A percentile compares a stretch with the other conserved stretches of the same genome.
These are phyloP conservation scores for Podospora comata DNA, from an alignment of 495 filamentous ascomycete genomes.

Conservation along the genomic window DNA sequence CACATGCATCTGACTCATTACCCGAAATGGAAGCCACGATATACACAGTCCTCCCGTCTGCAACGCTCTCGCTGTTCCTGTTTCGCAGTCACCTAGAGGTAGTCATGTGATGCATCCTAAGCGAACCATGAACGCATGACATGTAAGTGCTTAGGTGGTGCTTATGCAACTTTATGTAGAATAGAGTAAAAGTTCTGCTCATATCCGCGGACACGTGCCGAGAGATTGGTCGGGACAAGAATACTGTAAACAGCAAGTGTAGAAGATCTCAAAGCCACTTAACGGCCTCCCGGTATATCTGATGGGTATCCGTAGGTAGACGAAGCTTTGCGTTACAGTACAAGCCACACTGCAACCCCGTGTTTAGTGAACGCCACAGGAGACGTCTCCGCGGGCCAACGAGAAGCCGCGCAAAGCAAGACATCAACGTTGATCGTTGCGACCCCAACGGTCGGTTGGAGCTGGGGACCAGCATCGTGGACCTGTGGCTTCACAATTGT, in stretches of 20 bases:
- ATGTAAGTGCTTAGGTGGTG: not conserved
- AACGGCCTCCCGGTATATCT: not conserved
- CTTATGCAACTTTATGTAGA: not conserved
- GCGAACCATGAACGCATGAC: not conserved
- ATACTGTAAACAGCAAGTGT: not conserved
- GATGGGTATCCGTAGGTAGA: not conserved
- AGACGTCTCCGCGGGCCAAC: not conserved
- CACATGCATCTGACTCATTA: slow-evolving; percentile 6
- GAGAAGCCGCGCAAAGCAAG: not conserved
- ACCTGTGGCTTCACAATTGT: too few species aligned
- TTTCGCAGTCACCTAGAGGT: not conserved
- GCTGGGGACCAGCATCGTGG: not conserved
- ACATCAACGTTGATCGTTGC: not conserved
- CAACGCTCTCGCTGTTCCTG: not conserved
- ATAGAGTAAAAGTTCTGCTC: not conserved
- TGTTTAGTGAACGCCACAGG: not conserved
- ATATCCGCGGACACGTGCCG: not conserved
- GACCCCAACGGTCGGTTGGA: not conserved
- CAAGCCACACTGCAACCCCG: slow-evolving; percentile 5
- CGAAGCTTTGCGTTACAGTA: not conserved
- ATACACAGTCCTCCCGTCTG: not conserved
- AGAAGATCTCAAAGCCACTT: not conserved
- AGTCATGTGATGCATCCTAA: slow-evolving; percentile 5
- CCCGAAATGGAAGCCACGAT: not conserved
- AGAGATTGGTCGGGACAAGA: not conserved